Conservation (phyloP, 2,329 filamentous ascomycete species). For the Ophiocordyceps robertsii region DNA sequence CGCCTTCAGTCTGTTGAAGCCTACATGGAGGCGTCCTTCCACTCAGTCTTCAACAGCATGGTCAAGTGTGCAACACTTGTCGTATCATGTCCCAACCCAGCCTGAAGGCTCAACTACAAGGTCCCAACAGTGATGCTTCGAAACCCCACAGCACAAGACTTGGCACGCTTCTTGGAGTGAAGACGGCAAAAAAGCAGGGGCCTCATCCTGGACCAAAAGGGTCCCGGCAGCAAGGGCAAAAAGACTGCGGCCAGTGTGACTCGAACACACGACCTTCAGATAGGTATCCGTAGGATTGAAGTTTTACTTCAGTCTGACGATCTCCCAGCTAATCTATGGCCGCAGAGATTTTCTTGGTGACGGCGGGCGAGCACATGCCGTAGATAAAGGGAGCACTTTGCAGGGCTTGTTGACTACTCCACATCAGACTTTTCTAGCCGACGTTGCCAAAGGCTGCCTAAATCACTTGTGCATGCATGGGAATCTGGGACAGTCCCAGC, state of each 20-base stretch:
- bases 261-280: constrained; percentile 17
- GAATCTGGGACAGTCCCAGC: too few relatives aligned
- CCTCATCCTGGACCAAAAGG: neutral
- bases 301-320: constrained; percentile 15
- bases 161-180: neutral
- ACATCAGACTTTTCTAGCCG: too few relatives aligned
- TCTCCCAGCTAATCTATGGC: constrained; percentile 16
- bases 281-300: constrained; percentile 14
- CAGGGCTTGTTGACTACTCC: too few relatives aligned
- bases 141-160: neutral
- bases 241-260: constrained; percentile 14
- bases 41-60: too few relatives aligned
- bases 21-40: too few relatives aligned
- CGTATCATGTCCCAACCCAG: too few relatives aligned
- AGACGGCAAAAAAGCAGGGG: neutral
- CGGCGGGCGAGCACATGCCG: neutral
- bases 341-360: constrained; percentile 5
- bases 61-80: too few relatives aligned
- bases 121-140: too few relatives aligned
- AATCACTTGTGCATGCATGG: too few relatives aligned
- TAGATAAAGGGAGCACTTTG: neutral
- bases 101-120: too few relatives aligned
- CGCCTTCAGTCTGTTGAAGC: too few relatives aligned
- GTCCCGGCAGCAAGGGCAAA: constrained; percentile 1
- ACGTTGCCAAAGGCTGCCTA: neutral